phyloP scores from a whole-genome alignment of 1,139 yeast genomes.

The Kodamaea derodonti region DNA sequence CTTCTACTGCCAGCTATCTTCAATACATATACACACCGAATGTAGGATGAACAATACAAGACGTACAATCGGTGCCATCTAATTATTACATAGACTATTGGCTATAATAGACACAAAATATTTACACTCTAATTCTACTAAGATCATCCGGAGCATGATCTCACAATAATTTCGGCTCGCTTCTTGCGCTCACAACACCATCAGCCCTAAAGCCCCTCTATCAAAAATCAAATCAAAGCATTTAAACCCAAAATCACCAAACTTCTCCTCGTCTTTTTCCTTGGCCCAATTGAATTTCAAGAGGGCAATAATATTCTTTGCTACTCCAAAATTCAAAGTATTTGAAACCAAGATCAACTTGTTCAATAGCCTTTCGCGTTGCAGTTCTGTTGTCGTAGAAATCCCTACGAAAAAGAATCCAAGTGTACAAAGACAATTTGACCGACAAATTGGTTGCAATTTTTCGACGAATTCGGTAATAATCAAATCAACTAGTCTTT shows the following conservation, averaged over 20 bases:
- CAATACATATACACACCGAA: no score
- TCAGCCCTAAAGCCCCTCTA: slow-evolving; percentile 11
- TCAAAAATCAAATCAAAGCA: slow-evolving; percentile 15
- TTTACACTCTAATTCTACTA: no score
- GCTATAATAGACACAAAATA: no score
- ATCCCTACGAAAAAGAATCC: slow-evolving; percentile 27
- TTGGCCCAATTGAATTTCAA: slow-evolving; percentile 11
- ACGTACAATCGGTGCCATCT: no score
- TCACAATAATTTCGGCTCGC: no score
- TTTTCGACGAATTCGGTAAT: slow-evolving; percentile 14
- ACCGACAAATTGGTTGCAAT: slow-evolving; percentile 14
- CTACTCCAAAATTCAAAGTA: slow-evolving; percentile 10
- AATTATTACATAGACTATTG: no score
- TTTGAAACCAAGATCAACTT: slow-evolving; percentile 11
- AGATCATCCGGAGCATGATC: no score
- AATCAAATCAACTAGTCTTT: slow-evolving; percentile 18
- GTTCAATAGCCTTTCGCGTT: slow-evolving; percentile 18
- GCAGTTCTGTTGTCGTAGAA: slow-evolving; percentile 16
- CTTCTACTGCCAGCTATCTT: no score
- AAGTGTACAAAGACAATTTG: slow-evolving; percentile 15
- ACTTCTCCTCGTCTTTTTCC: slow-evolving; percentile 8
- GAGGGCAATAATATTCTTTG: slow-evolving; percentile 9
- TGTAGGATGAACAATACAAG: no score
- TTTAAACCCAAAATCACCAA: slow-evolving; percentile 13
- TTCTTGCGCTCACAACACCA: no score